Conservation (phyloP, 129 eudicot species). For the Saposhnikovia divaricata region DNA sequence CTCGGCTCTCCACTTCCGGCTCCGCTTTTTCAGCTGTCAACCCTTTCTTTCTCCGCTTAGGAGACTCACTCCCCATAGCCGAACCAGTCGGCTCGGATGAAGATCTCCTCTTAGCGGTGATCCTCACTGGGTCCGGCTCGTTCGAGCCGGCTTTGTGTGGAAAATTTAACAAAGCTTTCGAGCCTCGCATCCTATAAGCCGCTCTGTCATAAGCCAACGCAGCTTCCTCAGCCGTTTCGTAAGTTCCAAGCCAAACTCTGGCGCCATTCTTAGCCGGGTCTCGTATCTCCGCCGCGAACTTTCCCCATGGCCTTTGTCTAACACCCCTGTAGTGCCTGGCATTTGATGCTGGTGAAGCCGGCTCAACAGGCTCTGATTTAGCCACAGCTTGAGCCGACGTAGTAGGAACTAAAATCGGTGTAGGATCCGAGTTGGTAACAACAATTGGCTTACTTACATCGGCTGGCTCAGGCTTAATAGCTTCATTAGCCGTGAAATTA, state of each 20-base stretch:
- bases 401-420: background rate
- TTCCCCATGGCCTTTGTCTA: no score
- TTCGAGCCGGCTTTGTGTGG: slow-evolving; percentile 55
- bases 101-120: slow-evolving; percentile 50
- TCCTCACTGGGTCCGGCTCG: slow-evolving; percentile 70
- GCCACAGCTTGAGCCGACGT: background rate
- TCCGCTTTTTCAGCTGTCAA: slow-evolving; percentile 30
- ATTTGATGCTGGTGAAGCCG: no score
- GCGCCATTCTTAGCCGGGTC: slow-evolving; percentile 21
- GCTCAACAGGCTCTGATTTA: slow-evolving; percentile 19
- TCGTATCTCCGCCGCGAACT: no score
- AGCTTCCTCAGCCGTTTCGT: slow-evolving; percentile 87
- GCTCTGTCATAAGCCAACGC: slow-evolving; percentile 76
- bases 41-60: slow-evolving; percentile 45
- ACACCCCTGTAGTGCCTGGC: no score
- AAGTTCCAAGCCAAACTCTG: slow-evolving; percentile 90
- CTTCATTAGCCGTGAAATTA: slow-evolving; percentile 25
- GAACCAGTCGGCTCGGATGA: slow-evolving; percentile 46
- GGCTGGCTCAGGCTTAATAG: slow-evolving; percentile 28
- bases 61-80: slow-evolving; percentile 28
- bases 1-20: slow-evolving; percentile 54
- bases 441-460: slow-evolving; percentile 10
- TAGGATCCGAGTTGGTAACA: background rate
- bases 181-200: slow-evolving; percentile 80
- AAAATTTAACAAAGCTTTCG: slow-evolving; percentile 65